Base-by-base conservation (phyloP, 345 rosid genomes). In the Eucalyptus pumila region DNA sequence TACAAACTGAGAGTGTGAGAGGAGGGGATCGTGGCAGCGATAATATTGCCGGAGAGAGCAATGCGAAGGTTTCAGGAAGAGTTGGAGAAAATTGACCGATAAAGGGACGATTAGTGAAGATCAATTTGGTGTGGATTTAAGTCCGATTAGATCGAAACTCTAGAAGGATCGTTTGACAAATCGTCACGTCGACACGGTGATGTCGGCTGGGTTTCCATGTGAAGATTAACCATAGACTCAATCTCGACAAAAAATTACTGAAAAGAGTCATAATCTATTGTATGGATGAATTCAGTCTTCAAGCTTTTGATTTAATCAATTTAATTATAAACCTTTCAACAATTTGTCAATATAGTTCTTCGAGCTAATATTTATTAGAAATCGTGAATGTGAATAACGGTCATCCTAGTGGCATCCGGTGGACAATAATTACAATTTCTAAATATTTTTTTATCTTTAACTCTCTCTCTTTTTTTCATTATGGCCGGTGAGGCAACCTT, bases 221-320 rank as follows among this genome's bases (percentile, higher is more conserved):
- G 23, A 51, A 51, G 56, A 51, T 0, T 17, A 51, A 51, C 56
- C 56, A 51, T 51, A 51, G 56, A 17, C 56, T 17, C 56, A 17
- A 51, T 51, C 0, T 51, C 1, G 2, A 17, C 1, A 0, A 17
- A 51, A 51, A 51, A 17, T 17, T 17, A 51, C 2, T 51, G 2
- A 51, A 51, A 51, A 17, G 56, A 51, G 23, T 51, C 56, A 51
- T 51, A 51, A 51, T 51, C 56, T 51, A 51, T 51, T 51, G 23
- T 17, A 51, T 2, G 23, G 9, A 51, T 51, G 1, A 51, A 51
- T 51, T 51, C 1, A 17, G 56, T 17, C 56, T 51, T 7, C 56
- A 51, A 17, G 23, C 23, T 54, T 54, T 4, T 0, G 0, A 21
- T 54, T n/a, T n/a, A n/a, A 8, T 54, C 27, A 2, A 0, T 54